Base-by-base conservation (phyloP, 208 protist genomes). In the Trypanosoma scelopori region DNA sequence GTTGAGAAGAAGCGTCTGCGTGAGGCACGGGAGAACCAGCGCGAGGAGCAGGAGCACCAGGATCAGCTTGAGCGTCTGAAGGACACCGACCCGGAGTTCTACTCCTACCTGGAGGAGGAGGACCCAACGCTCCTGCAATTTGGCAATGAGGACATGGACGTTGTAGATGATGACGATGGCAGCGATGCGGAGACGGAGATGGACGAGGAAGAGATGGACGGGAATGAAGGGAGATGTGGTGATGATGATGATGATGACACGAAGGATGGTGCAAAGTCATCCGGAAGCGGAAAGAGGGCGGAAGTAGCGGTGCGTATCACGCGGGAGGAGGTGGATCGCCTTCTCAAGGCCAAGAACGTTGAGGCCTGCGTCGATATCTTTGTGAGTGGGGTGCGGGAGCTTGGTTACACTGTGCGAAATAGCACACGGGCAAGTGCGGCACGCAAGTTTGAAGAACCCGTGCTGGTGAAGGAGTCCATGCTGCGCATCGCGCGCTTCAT, bases 31-130 rank as follows among this genome's bases (percentile, higher is more conserved):
- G 72, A 78, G 51, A 80, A 84, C 5, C 74, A 78, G 6, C 72
- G 74, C 15, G 91, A 94, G 69, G 91, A 97, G 74, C 78, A 85
- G 62, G 85, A 95, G 71, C 91, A 97, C 70, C 69, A 83, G 37
- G 85, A 97, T 28, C 88, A 97, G 71, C 74, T 97, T 42, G 82
- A 92, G 51, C 79, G 87, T 16, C 84, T 97, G 28, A 93, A 94
- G 70, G 85, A 95, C 45, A 95, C 85, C 6, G 91, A 97, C 65
- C 88, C 87, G 9, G 85, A 91, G 47, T 95, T 95, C 68, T 93
- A 89, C 71, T 93, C 87, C 5, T 94, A 95, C 70, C 74, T 95
- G 7, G 91, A 97, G 76, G 82, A 87, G 57, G 88, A 97, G 67
- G 91, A 97, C 58, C 88, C 88, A 11, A 93, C 83, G 37, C 74